Evolutionary conservation across 495 filamentous ascomycete genomes (phyloP).

Genomic region (Mycothermus thermophilus): DNA sequence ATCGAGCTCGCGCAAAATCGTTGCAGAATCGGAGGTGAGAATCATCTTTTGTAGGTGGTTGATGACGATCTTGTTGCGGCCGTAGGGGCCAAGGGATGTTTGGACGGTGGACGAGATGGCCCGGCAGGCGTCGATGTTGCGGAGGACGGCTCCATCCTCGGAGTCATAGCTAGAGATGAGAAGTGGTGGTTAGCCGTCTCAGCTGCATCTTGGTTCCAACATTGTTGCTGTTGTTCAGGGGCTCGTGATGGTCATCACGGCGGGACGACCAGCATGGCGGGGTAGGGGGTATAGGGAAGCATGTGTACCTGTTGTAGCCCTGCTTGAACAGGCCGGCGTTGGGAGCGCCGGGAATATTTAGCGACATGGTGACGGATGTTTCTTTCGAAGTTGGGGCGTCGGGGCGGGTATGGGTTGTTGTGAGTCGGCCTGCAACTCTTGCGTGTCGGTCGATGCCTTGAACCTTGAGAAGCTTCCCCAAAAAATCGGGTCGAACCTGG

Average conservation of each 20-base stretch:
- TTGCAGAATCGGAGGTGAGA: constrained; percentile 92
- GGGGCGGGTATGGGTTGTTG: constrained; percentile 6
- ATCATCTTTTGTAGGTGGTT: constrained; percentile 99
- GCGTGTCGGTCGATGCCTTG: no score
- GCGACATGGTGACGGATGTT: constrained; percentile 54
- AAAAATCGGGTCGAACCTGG: constrained; percentile 1
- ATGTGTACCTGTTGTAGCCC: constrained; percentile 82
- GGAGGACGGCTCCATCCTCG: constrained; percentile 96
- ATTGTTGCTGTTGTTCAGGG: constrained; percentile 9
- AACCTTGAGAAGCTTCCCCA: no score
- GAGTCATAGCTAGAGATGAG: constrained; percentile 63
- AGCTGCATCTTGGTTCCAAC: no score
- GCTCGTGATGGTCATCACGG: constrained; percentile 2
- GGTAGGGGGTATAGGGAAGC: constrained; percentile 2
- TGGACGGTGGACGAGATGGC: constrained; percentile 92
- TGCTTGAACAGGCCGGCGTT: constrained; percentile 89
- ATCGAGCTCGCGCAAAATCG: constrained; percentile 92
- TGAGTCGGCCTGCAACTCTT: constrained; percentile 2
- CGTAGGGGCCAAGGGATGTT: constrained; percentile 92
- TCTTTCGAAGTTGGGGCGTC: constrained; percentile 1
- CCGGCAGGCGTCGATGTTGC: constrained; percentile 97
- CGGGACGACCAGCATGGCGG: constrained; percentile 4
- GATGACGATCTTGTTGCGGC: constrained; percentile 99
- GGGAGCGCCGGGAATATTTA: constrained; percentile 85
- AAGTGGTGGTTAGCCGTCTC: constrained; percentile 11